Base-by-base conservation (phyloP, 345 rosid species). In the Sonneratia alba region DNA sequence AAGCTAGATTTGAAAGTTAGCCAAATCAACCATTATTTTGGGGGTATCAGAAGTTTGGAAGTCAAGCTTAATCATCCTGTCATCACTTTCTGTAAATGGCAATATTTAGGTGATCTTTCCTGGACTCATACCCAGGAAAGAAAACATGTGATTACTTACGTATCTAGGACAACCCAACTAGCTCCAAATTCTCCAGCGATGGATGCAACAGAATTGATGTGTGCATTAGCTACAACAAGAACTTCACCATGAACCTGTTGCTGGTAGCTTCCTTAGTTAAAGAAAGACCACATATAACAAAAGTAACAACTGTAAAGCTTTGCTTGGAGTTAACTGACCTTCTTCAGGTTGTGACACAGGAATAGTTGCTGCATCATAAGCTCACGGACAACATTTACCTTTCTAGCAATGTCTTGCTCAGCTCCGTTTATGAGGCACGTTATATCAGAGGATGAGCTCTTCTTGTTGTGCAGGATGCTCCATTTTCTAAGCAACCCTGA, bases 151-250 rank as follows among this genome's bases (percentile, higher is more conserved):
- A 6, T n/a, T 67, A 22, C 74, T 69, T 56, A 83, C 84, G 73
- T 66, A 62, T 83, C 86, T 24, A 83, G 66, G 66, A 83, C 72
- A 2, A 80, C 82, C 84, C 84, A 80, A 45, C 77, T 72, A 2
- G 84, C 82, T 66, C 76, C 74, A 24, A 80, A 59, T 59, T 71
- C 72, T 48, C 42, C 45, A 66, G 86, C 82, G 45, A 70, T 69
- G 27, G 67, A 19, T 21, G 84, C 83, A 34, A 80, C 79, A 2
- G 82, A 78, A 47, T 82, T 80, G 1, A 62, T 36, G 67, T 65
- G 66, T 56, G 82, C 78, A 70, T 80, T 70, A 36, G 73, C 66
- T 59, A 76, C 21, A 64, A 83, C 72, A 47, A 71, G 77, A 19
- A 83, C 82, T 59, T 71, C 71, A 6, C 56, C 71, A 24, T 72